Evolutionary conservation across 306 rosid species (phyloP), one percentile per base, ranked within the genome.

Genomic region (Quercus gilva): DNA sequence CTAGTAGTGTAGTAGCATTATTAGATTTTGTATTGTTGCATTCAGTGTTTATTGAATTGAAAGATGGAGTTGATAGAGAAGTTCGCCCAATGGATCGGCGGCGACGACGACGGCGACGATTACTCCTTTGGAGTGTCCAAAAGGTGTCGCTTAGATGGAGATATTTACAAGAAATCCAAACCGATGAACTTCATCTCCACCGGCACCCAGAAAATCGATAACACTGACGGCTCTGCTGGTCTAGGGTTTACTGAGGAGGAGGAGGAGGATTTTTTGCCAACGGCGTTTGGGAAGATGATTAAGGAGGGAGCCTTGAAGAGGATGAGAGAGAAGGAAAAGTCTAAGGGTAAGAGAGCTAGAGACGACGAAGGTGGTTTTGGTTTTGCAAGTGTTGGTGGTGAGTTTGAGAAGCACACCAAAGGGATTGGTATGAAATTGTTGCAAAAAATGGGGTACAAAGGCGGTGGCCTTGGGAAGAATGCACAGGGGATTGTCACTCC

Each of bases 101-200:
- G n/a, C n/a, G n/a, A n/a, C n/a, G n/a, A n/a, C n/a, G n/a, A n/a
- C n/a, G n/a, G n/a, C 13, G 86, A 88, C 0, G 91, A 79, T 61
- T 85, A 80, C 80, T 82, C 90, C 3, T 76, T 7, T 7, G 45
- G 45, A 37, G 45, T 1, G 7, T 1, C 81, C 74, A 82, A 85
- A 70, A 93, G n/a, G 78, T 92, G 93, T 74, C 88, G 87, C 33
- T 89, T 86, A 72, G 90, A 79, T 33, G 85, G 86, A 1, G 85
- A 79, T 65, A 77, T 88, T 0, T 80, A 86, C 13, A 85, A 68
- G 53, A 87, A 88, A 74, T 67, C 94, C 29, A 95, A 90, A 82
- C 98, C 97, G 17, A 90, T 95, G 70, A 93, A 86, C 84, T 95
- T 95, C 63, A 83, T 95, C 55, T 91, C 97, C 55, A 95, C 96